These are phyloP conservation scores for Aquilaria agallochum DNA, from an alignment of 441 rosid genomes.

Conservation along the genomic window DNA sequence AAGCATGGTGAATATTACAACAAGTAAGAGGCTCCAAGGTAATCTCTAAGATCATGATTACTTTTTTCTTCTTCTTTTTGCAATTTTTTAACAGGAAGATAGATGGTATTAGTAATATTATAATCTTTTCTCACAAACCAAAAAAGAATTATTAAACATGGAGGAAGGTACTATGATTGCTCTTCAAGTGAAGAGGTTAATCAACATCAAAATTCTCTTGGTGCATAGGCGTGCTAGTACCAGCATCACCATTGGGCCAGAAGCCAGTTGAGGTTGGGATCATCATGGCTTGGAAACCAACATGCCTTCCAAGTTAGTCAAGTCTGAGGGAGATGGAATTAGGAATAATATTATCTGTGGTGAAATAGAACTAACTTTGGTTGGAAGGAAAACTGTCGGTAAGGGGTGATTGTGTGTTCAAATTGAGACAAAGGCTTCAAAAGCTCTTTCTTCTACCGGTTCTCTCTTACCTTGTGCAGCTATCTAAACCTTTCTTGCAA, in stretches of 20 bases:
- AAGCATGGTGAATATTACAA: too few relatives aligned
- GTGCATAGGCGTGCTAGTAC: conserved; percentile 17
- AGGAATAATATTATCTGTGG: conserved; percentile 12
- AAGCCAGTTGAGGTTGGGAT: conserved; percentile 20
- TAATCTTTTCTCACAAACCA: conserved; percentile 22
- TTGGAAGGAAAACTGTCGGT: conserved; percentile 14
- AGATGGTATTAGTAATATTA: neutral
- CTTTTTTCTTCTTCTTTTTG: too few relatives aligned
- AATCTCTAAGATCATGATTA: too few relatives aligned
- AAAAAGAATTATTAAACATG: neutral
- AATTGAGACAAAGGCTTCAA: conserved; percentile 34
- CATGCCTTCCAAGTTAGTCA: conserved; percentile 23
- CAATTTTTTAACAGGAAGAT: too few relatives aligned
- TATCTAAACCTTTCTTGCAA: conserved; percentile 15
- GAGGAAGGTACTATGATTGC: too few relatives aligned
- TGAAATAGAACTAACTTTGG: conserved; percentile 19
- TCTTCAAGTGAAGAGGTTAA: conserved; percentile 8
- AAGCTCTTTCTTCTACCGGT: conserved; percentile 49
- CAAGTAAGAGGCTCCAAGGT: too few relatives aligned
- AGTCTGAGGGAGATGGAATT: conserved; percentile 44
- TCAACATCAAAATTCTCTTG: conserved; percentile 51
- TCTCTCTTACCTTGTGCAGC: conserved; percentile 54
- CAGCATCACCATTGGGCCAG: conserved; percentile 21
- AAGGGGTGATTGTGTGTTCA: conserved; percentile 5
- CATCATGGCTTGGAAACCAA: conserved; percentile 15